Percentiles rank a stretch among this genome's conserved stretches.
Evolutionary conservation across 805 yeast species (phyloP).

Genomic region (Cyberlindnera suaveolens): DNA sequence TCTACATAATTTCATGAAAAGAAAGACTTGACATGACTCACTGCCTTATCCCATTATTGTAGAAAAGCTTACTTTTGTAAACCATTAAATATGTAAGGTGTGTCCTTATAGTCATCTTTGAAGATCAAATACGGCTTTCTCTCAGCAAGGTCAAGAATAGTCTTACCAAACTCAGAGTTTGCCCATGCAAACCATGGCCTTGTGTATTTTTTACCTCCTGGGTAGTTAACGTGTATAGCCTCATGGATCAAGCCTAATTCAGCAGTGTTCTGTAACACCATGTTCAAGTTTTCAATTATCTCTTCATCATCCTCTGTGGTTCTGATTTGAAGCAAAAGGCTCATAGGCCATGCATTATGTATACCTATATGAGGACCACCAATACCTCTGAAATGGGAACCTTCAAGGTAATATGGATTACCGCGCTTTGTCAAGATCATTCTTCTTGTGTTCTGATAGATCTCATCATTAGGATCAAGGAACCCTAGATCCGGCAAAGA

Average conservation of each 20-base stretch:
- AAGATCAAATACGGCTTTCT: conserved; percentile 71
- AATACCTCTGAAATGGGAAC: conserved; percentile 61
- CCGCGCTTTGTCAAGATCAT: conserved; percentile 67
- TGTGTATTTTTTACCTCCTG: conserved; percentile 46
- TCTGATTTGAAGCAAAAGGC: conserved; percentile 65
- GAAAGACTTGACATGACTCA: not conserved
- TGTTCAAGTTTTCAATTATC: conserved; percentile 42
- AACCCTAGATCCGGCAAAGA: conserved; percentile 79
- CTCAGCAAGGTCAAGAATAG: conserved; percentile 68
- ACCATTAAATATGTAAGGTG: conserved; percentile 5
- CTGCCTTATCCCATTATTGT: not conserved
- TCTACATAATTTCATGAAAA: too few relatives aligned
- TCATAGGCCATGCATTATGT: conserved; percentile 86
- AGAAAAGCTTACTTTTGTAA: not conserved
- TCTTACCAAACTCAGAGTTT: conserved; percentile 84
- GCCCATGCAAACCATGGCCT: conserved; percentile 96
- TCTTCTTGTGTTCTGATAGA: conserved; percentile 72
- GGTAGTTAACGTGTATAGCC: conserved; percentile 58
- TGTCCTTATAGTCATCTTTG: conserved; percentile 29
- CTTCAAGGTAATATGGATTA: conserved; percentile 72
- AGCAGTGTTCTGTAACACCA: conserved; percentile 56
- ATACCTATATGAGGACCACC: conserved; percentile 92
- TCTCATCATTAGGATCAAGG: conserved; percentile 39
- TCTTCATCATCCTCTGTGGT: conserved; percentile 71
- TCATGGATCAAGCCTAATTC: conserved; percentile 84